Base-by-base conservation (phyloP, 1,284 basidiomycete species). In the Wallemia mellicola region DNA sequence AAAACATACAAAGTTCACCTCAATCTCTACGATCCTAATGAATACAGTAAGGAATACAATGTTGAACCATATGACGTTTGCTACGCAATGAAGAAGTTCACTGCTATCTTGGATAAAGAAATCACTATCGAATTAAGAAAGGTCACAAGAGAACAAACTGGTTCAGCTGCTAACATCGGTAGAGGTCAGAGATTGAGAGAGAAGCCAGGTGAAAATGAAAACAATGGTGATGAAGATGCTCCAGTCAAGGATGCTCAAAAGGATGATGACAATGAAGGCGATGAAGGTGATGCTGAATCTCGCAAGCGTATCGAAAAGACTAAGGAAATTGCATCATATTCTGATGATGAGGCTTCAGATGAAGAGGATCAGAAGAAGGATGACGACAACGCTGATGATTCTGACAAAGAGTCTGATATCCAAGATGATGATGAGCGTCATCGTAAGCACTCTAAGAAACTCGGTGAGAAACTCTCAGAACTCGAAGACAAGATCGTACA, bases 11-110 rank as follows among this genome's bases (percentile, higher is more conserved):
- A 77, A 1, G 78, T 98, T 61, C 73, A 82, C 48, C 78, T 98
- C 64, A 74, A 77, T 61, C 85, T 99, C 71, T 98, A 87, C 73
- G 88, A 89, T 0, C 74, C 77, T 61, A 76, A 78, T 54, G 91
- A 98, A 68, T 96, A 92, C 70, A 70, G 73, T 59, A 74, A 79
- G 54, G 92, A 95, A 71, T 88, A 96, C 72, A 81, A 84, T 64
- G 77, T 91, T 54, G 76, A 77, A 30, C 76, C 81, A 1, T 66
- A 73, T 26, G 82, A 91, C 66, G 79, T 98, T 61, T 75, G 94
- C 58, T 72, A 76, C 22, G 76, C 78, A 11, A 48, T 48, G 14
- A 48, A n/a, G 19, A 48, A n/a, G 22, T 48, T 48, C 19, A 17
- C 38, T 7, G 38, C 38, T n/a, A 48, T 48, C 22, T 22, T 48